Base-by-base conservation (phyloP, 1,139 yeast genomes). In the Cylindricascospora bacillispora region DNA sequence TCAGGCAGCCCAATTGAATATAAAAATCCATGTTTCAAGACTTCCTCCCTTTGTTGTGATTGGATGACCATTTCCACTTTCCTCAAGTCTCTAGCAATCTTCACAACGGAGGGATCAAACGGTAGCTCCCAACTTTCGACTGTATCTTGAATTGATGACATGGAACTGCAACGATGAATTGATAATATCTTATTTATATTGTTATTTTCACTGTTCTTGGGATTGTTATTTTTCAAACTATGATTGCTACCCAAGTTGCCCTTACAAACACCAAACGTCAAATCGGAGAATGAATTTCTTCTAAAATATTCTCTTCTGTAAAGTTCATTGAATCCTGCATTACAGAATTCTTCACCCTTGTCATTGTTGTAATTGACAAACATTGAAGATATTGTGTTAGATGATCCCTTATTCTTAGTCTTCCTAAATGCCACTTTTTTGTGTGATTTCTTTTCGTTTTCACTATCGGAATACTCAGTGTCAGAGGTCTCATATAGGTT, bases 131-230 rank as follows among this genome's bases (percentile, higher is more conserved):
- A 59, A 12, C 37, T 42, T 19, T 54, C 41, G 1, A 63, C 38
- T 1, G 52, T 46, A 4, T 59, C 60, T 23, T 67, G 71, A 7
- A 70, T 52, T 15, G 52, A 40, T 2, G 78, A 65, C 27, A 60
- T 59, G 35, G 78, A 69, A 25, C 52, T 43, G 28, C 63, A 41
- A 18, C 21, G 21, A 18, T 18, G 21, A 7, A 18, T 7, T 18
- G 7, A 18, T 14, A 2, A 4, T 4, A 7, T 15, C 15, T 16
- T 13, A 15, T 12, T 21, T 5, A 16, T 7, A 18, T 18, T 10
- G 10, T 7, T 18, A 7, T 18, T 10, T 7, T 18, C 21, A 13
- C 12, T 18, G 17, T 24, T 25, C 14, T 25, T 14, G 16, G 13
- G 13, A 18, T 18, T 18, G 21, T 10, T 18, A 10, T 7, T 18